phyloP scores from a whole-genome alignment of 2,329 filamentous ascomycete species.

The Botrytis cinerea region DNA sequence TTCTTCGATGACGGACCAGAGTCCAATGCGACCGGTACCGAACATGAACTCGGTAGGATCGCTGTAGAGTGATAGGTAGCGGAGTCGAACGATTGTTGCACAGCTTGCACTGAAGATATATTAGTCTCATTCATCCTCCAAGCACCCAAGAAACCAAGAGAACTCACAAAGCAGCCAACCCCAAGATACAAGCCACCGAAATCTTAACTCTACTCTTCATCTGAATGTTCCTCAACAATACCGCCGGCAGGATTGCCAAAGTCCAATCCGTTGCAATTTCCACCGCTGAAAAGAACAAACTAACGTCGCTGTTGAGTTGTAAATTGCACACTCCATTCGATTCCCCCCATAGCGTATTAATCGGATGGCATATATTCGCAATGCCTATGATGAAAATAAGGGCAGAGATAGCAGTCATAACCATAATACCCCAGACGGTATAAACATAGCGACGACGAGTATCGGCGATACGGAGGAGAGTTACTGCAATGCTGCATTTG shows the following conservation, averaged over 20 bases:
- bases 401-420: conserved; percentile 31
- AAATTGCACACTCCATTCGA: conserved; percentile 37
- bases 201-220: conserved; percentile 46
- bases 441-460: conserved; percentile 38
- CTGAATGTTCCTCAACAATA: conserved; percentile 46
- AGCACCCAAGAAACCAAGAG: background rate
- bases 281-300: conserved; percentile 43
- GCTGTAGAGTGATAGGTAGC: conserved; percentile 47
- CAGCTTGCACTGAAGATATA: conserved; percentile 40
- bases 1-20: conserved; percentile 52
- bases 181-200: conserved; percentile 39
- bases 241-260: conserved; percentile 45
- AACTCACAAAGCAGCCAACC: conserved; percentile 45
- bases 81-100: conserved; percentile 47
- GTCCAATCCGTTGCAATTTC: conserved; percentile 47
- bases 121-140: conserved; percentile 18
- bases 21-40: conserved; percentile 46
- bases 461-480: conserved; percentile 41
- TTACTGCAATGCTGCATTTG: conserved; percentile 41
- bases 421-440: conserved; percentile 38
- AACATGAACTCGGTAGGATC: conserved; percentile 46
- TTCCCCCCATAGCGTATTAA: conserved; percentile 41
- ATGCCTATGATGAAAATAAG: conserved; percentile 40
- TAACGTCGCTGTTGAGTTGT: conserved; percentile 40
- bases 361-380: conserved; percentile 42